phyloP scores from a whole-genome alignment of 2,329 filamentous ascomycete genomes.

The Hawksworthiomyces lignivorus region DNA sequence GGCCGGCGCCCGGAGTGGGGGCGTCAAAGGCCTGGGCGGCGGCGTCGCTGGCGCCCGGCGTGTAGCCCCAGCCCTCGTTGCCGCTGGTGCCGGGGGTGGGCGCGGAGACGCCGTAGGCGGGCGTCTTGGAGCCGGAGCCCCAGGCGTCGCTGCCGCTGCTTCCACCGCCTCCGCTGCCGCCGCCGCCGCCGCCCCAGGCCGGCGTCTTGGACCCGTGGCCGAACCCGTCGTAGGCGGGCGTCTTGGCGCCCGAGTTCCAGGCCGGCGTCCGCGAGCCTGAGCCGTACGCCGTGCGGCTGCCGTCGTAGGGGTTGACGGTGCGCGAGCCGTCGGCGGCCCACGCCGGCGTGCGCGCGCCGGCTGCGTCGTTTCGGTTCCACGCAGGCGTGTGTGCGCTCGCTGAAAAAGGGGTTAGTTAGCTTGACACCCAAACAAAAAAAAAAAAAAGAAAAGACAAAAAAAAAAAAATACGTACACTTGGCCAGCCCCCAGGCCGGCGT shows the following conservation, averaged over 20 bases:
- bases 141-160: conserved; percentile 17
- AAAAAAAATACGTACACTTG: conserved; percentile 47
- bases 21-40: conserved; percentile 53
- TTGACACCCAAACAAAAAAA: not conserved
- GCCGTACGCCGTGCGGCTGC: conserved; percentile 71
- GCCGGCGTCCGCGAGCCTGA: conserved; percentile 64
- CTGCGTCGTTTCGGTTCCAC: conserved; percentile 48
- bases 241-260: conserved; percentile 72
- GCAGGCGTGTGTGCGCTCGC: conserved; percentile 55
- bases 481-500: conserved; percentile 67
- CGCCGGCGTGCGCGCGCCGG: conserved; percentile 58
- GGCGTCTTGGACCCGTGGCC: conserved; percentile 61
- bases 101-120: conserved; percentile 57
- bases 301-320: conserved; percentile 64
- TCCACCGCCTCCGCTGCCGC: conserved; percentile 5
- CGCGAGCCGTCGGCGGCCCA: conserved; percentile 59
- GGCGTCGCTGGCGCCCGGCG: conserved; percentile 37
- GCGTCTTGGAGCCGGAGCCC: conserved; percentile 60
- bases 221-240: conserved; percentile 57
- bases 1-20: conserved; percentile 54
- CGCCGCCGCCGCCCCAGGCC: conserved; percentile 40
- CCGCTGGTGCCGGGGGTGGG: conserved; percentile 52
- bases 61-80: conserved; percentile 54
- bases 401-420: conserved; percentile 22
- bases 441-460: not conserved